phyloP scores from a whole-genome alignment of 345 rosid genomes.

The Eucalyptus sp. region DNA sequence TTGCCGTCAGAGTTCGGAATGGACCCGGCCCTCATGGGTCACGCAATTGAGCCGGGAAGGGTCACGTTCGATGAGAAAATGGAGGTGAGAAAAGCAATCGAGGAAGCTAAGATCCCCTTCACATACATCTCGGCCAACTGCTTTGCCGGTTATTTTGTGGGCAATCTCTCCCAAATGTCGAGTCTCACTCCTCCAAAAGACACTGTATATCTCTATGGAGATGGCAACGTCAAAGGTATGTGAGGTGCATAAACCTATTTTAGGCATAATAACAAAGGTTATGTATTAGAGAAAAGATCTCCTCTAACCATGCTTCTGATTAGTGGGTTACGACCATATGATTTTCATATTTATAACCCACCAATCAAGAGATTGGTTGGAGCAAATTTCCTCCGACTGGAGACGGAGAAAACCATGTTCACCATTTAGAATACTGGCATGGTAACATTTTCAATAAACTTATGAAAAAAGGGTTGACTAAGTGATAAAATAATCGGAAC shows the following conservation, averaged over 20 bases:
- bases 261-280: background rate
- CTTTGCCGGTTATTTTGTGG: slow-evolving; percentile 71
- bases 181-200: slow-evolving; percentile 57
- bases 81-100: slow-evolving; percentile 64
- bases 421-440: background rate
- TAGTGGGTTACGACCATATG: background rate
- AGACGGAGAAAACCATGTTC: background rate
- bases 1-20: slow-evolving; percentile 89
- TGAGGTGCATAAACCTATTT: background rate
- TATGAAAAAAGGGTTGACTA: background rate
- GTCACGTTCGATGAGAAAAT: slow-evolving; percentile 75
- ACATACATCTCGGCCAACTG: slow-evolving; percentile 71
- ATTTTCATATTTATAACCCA: background rate
- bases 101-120: slow-evolving; percentile 61
- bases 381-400: background rate
- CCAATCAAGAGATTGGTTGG: background rate
- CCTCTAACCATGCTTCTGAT: background rate
- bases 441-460: background rate
- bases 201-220: slow-evolving; percentile 42
- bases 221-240: slow-evolving; percentile 65
- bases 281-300: background rate
- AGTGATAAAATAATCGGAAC: background rate
- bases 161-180: slow-evolving; percentile 51
- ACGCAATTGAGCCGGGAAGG: slow-evolving; percentile 73
- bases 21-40: slow-evolving; percentile 66